Percentiles rank a stretch among this genome's conserved stretches.
phyloP scores from a whole-genome alignment of 1,284 basidiomycete genomes.

The Boletellus deceptivus region DNA sequence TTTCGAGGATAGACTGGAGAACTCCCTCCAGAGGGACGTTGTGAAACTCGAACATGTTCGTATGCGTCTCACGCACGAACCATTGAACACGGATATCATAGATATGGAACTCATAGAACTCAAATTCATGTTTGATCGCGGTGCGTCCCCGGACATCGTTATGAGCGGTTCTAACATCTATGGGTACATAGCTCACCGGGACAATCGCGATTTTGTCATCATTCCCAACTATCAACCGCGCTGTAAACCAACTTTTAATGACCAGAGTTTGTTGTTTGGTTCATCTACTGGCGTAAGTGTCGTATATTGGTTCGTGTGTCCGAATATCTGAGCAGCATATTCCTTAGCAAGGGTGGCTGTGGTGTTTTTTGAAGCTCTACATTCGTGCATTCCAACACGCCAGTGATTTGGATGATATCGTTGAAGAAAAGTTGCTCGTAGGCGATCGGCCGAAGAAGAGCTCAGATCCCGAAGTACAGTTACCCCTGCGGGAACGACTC shows the following conservation, averaged over 20 bases:
- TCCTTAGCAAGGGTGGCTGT: slow-evolving; percentile 64
- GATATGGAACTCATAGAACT: slow-evolving; percentile 81
- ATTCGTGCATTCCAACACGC: slow-evolving; percentile 72
- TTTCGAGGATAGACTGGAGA: slow-evolving; percentile 75
- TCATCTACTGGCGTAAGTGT: slow-evolving; percentile 58
- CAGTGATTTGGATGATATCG: slow-evolving; percentile 71
- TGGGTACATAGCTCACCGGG: slow-evolving; percentile 56
- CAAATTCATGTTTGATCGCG: slow-evolving; percentile 77
- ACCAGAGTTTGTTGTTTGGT: slow-evolving; percentile 66
- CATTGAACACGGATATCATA: slow-evolving; percentile 61
- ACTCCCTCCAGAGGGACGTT: slow-evolving; percentile 76
- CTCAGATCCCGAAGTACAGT: slow-evolving; percentile 46
- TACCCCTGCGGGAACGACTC: slow-evolving; percentile 58
- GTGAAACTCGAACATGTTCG: slow-evolving; percentile 78
- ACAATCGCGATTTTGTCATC: slow-evolving; percentile 80
- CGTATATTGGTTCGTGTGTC: neutral
- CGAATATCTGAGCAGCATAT: slow-evolving; percentile 3
- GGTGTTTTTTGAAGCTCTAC: slow-evolving; percentile 69
- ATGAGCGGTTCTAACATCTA: slow-evolving; percentile 10
- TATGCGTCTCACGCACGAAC: slow-evolving; percentile 77
- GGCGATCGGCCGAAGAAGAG: slow-evolving; percentile 73
- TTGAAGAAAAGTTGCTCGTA: slow-evolving; percentile 74
- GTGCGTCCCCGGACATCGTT: slow-evolving; percentile 41
- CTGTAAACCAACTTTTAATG: slow-evolving; percentile 47
- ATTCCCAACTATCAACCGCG: slow-evolving; percentile 76